phyloP scores from a whole-genome alignment of 179 eudicot genomes.

The Spergularia azorica region DNA sequence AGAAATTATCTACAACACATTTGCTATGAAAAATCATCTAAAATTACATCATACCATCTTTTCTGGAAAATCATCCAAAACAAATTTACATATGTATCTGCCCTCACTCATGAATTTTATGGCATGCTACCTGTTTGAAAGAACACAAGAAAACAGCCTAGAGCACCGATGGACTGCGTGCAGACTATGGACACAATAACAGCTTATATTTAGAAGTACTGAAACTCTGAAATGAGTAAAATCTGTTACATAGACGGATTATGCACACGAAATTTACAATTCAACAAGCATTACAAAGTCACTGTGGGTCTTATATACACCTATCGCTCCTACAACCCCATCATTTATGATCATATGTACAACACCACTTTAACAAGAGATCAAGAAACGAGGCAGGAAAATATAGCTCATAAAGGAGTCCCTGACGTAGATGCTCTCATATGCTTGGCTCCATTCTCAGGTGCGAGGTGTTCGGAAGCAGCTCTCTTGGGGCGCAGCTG shows the following conservation, averaged over 20 bases:
- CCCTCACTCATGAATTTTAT: too few relatives aligned
- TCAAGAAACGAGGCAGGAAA: slow-evolving; percentile 14
- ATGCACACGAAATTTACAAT: slow-evolving; percentile 21
- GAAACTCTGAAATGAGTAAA: background rate
- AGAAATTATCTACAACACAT: too few relatives aligned
- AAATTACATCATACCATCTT: too few relatives aligned
- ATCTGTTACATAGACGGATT: slow-evolving; percentile 6
- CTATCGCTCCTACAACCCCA: background rate
- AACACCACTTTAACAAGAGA: slow-evolving; percentile 2
- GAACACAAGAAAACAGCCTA: too few relatives aligned
- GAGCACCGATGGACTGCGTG: too few relatives aligned
- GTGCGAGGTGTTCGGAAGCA: slow-evolving; percentile 63
- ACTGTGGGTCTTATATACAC: slow-evolving; percentile 3
- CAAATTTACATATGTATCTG: too few relatives aligned
- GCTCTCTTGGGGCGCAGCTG: slow-evolving; percentile 83
- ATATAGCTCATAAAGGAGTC: slow-evolving; percentile 20
- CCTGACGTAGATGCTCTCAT: slow-evolving; percentile 64
- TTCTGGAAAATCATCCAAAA: too few relatives aligned
- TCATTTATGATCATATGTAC: slow-evolving; percentile 20
- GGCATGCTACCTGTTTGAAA: too few relatives aligned
- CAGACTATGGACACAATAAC: too few relatives aligned
- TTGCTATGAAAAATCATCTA: too few relatives aligned
- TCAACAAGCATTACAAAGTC: slow-evolving; percentile 6
- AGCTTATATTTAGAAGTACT: background rate
- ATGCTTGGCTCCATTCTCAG: slow-evolving; percentile 70